Conservation (phyloP, 768 basidiomycete species). For the Galerina marginata region DNA sequence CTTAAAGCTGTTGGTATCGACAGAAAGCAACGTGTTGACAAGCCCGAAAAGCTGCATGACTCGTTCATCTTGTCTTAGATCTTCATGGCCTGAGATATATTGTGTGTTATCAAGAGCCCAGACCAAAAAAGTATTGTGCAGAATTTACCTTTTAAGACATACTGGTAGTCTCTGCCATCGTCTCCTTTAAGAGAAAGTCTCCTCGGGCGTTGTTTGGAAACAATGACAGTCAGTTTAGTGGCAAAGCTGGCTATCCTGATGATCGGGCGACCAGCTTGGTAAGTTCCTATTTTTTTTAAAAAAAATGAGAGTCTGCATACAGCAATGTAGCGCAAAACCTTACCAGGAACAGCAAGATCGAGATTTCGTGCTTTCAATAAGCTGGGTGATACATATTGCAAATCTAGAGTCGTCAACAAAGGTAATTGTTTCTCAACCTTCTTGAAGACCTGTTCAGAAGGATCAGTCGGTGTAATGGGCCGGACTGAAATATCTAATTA, state of each 20-base stretch:
- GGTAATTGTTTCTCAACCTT: conserved; percentile 95
- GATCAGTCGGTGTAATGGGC: not conserved
- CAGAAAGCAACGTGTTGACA: conserved; percentile 91
- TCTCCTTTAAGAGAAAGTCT: conserved; percentile 85
- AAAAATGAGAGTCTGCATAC: not conserved
- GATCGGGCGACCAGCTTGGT: conserved; percentile 85
- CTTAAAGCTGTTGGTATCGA: conserved; percentile 95
- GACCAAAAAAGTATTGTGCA: not conserved
- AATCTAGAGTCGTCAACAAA: conserved; percentile 84
- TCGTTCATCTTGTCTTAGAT: conserved; percentile 97
- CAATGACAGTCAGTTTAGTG: conserved; percentile 90
- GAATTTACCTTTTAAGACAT: conserved; percentile 79
- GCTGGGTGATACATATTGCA: conserved; percentile 97
- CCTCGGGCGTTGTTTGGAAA: conserved; percentile 95
- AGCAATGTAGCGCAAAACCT: not conserved
- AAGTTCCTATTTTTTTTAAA: conserved; percentile 67
- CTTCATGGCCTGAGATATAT: conserved; percentile 83
- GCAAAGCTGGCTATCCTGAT: conserved; percentile 86
- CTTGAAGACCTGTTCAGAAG: conserved; percentile 78
- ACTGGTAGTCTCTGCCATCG: conserved; percentile 94
- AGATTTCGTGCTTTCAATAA: conserved; percentile 87
- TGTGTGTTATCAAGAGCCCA: not conserved
- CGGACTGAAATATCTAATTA: conserved; percentile 37
- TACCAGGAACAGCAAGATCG: conserved; percentile 95
- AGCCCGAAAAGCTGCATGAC: conserved; percentile 99